Conservation (phyloP, 768 basidiomycete genomes). For the Boletus rufocinnamomeus region DNA sequence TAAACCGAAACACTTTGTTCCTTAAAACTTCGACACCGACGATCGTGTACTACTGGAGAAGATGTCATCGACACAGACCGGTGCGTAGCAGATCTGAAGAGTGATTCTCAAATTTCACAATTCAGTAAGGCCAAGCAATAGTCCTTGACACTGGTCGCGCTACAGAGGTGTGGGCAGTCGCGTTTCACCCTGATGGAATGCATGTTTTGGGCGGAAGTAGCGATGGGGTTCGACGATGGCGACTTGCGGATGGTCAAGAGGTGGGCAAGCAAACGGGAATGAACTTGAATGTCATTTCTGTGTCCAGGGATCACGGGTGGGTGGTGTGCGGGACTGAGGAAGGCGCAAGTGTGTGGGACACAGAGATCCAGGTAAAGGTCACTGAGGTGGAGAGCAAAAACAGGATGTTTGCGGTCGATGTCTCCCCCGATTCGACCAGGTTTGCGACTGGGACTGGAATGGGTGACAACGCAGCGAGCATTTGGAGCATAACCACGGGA, state of each 20-base stretch:
- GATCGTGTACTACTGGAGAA: not conserved
- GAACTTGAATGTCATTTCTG: not conserved
- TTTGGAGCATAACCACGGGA: too few species aligned
- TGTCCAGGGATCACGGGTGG: not conserved
- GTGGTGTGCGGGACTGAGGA: not conserved
- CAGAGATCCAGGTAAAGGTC: not conserved
- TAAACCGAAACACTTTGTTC: not conserved
- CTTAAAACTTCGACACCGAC: not conserved
- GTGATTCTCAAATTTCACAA: not conserved
- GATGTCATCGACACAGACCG: not conserved
- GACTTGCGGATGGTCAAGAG: not conserved
- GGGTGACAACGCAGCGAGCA: too few species aligned
- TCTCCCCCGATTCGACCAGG: not conserved
- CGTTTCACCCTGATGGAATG: not conserved
- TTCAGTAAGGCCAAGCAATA: not conserved
- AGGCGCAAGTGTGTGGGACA: not conserved
- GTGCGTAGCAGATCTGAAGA: not conserved
- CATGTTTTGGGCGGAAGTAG: not conserved
- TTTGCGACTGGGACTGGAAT: too few species aligned
- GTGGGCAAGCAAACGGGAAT: not conserved
- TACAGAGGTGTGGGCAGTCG: not conserved
- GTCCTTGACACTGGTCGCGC: not conserved
- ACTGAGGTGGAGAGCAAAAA: not conserved
- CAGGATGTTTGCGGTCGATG: rapidly evolving
- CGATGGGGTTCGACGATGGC: not conserved